Base-by-base conservation (phyloP, 2,329 filamentous ascomycete species). In the Xylaria polymorpha region DNA sequence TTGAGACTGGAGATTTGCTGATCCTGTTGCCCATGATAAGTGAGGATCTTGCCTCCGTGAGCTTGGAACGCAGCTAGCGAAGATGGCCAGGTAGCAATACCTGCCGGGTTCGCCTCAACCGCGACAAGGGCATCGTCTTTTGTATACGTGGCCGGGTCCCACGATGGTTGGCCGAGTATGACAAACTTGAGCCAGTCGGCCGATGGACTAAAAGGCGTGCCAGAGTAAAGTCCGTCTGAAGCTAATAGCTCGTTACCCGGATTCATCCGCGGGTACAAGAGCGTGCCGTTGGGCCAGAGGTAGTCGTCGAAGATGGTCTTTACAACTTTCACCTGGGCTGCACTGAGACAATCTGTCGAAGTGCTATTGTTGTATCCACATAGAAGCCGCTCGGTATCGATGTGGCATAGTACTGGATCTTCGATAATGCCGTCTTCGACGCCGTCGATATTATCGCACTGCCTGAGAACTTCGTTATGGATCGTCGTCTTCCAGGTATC, bases 221-320 rank as follows among this genome's bases (percentile, higher is more conserved):
- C 83, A 29, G 74, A 78, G 63, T 84, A 81, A 2, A 84, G 71
- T 3, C 79, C 75, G 3, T 71, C 73, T n/a, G 81, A 78, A 8
- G 82, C 81, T 10, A 79, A 66, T 4, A 81, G 70, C 69, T 85
- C 83, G 29, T 80, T 80, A 4, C 85, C 85, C 4, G 83, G 84
- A 56, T 85, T 81, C 73, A 86, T 80, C 20, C 81, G 79, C 3
- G 85, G 84, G 72, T 83, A 86, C n/a, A 86, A 77, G 3, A 86
- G 75, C 4, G 79, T 78, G 29, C 85, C 84, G 39, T 83, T 77
- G 5, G 76, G 77, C 69, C 83, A 81, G 70, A 80, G 78, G 39
- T 85, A 80, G 46, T 82, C 81, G 14, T 77, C 76, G 73, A 82
- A 84, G 18, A 84, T 78, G 1, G 80, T 72, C 46, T 80, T 77